Evolutionary conservation across 2,329 filamentous ascomycete species (phyloP), one percentile per base, ranked within the genome.

Genomic region (Aspergillaceae sp.): DNA sequence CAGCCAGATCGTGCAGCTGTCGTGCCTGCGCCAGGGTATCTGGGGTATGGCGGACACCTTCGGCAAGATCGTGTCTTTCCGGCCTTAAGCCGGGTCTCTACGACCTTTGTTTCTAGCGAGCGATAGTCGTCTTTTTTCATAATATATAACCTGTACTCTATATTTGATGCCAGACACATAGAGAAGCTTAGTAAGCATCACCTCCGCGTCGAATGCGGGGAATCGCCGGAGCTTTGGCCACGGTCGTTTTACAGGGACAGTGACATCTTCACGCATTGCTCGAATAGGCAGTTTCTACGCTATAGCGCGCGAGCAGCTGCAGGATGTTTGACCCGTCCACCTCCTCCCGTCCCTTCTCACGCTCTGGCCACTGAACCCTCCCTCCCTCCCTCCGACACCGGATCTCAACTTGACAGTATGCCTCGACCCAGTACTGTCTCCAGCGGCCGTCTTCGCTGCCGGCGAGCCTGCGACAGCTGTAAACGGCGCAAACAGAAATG

Each of bases 21-120:
- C 66, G 27, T 75, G 74, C 47, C 55, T 78, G 50, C 64, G 74
- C 35, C 64, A 69, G 36, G 75, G 76, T 0, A 77, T 79, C 38
- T 78, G 74, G 74, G 76, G 75, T 2, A 78, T 72, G 58, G 72
- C 73, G 5, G 74, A 78, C 54, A 77, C 74, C 0, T 78, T 75
- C 66, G 75, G 75, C 10, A 76, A 76, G 60, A 63, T 76, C 48
- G 72, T 73, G 35, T 65, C 65, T 0, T 69, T 67, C 47, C 56
- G 66, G 19, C 56, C 61, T 27, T 51, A 59, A 38, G 54, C 49
- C 45, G 37, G 8, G 7, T 35, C 9, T 7, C 8, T 35, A 9
- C 35, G 7, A 38, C 5, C 9, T 19, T 9, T 38, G 26, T 27
- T 42, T 10, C 33, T 42, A 42, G 30, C 41, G 41, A 30, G n/a